phyloP scores from a whole-genome alignment of 2,329 filamentous ascomycete species.

The Aureobasidium sp. region DNA sequence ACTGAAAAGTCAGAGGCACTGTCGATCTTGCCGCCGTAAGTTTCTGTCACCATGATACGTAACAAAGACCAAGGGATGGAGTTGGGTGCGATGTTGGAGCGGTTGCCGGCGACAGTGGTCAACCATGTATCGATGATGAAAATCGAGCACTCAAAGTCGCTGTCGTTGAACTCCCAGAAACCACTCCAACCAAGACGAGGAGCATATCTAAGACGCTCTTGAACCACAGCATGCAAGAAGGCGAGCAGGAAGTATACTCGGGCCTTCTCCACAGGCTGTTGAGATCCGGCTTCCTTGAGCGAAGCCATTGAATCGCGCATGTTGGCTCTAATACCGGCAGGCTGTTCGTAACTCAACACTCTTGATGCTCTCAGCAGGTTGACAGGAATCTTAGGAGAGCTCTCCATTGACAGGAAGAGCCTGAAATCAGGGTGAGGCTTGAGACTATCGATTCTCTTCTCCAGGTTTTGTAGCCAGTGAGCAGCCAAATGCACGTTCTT shows the following conservation, averaged over 20 bases:
- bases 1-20: constrained; percentile 84
- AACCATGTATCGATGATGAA: constrained; percentile 98
- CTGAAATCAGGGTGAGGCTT: constrained; percentile 95
- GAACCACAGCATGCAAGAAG: constrained; percentile 95
- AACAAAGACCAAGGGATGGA: constrained; percentile 99
- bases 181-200: constrained; percentile 97
- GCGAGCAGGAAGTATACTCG: constrained; percentile 91
- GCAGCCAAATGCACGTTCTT: constrained; percentile 99
- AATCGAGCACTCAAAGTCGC: constrained; percentile 96
- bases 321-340: constrained; percentile 94
- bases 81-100: constrained; percentile 92
- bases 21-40: constrained; percentile 98
- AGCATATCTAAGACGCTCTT: constrained; percentile 94
- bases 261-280: constrained; percentile 86
- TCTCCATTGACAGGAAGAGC: constrained; percentile 98
- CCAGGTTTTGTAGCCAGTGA: constrained; percentile 95
- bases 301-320: constrained; percentile 98
- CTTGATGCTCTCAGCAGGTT: constrained; percentile 94
- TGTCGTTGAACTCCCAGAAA: constrained; percentile 99
- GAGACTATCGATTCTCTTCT: constrained; percentile 96
- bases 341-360: constrained; percentile 98
- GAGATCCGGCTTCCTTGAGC: constrained; percentile 52
- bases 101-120: constrained; percentile 80
- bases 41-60: constrained; percentile 89
- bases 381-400: constrained; percentile 95